Evolutionary conservation across 352 stramenopile species (phyloP).

Genomic region (Pythium dissotocum): DNA sequence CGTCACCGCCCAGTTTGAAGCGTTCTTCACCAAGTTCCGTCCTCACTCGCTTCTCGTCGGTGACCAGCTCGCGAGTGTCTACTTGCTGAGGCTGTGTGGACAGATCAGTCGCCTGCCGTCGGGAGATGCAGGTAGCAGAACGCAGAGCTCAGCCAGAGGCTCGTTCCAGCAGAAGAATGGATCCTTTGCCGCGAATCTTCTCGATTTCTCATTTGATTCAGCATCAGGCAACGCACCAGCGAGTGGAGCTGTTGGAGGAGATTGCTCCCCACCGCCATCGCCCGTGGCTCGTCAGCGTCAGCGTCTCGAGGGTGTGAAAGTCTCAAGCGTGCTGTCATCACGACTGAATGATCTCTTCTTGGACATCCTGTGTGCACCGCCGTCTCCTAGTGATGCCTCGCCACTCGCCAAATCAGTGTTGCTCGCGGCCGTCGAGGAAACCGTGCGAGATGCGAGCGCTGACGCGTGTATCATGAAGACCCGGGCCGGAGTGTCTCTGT

Average conservation of each 20-base stretch:
- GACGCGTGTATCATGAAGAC: constrained; percentile 53
- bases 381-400: constrained; percentile 20
- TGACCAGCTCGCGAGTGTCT: constrained; percentile 65
- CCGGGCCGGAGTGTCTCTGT: constrained; percentile 45
- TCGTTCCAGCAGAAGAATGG: constrained; percentile 10
- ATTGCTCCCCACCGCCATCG: constrained; percentile 36
- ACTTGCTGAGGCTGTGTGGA: constrained; percentile 59
- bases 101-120: constrained; percentile 55
- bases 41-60: constrained; percentile 48
- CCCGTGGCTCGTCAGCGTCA: constrained; percentile 30
- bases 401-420: constrained; percentile 36
- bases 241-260: neutral
- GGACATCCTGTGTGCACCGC: constrained; percentile 41
- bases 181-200: constrained; percentile 32
- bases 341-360: constrained; percentile 57
- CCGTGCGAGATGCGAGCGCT: constrained; percentile 37
- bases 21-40: constrained; percentile 50
- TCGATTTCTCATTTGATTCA: constrained; percentile 61
- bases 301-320: constrained; percentile 46
- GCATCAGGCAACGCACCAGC: neutral
- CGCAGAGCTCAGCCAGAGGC: neutral
- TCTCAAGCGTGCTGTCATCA: constrained; percentile 39
- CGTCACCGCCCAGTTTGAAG: constrained; percentile 48
- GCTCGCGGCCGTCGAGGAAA: constrained; percentile 62
- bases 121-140: neutral